These are phyloP conservation scores for Pythium insidiosum DNA, from an alignment of 352 stramenopile species.

Conservation along the genomic window DNA sequence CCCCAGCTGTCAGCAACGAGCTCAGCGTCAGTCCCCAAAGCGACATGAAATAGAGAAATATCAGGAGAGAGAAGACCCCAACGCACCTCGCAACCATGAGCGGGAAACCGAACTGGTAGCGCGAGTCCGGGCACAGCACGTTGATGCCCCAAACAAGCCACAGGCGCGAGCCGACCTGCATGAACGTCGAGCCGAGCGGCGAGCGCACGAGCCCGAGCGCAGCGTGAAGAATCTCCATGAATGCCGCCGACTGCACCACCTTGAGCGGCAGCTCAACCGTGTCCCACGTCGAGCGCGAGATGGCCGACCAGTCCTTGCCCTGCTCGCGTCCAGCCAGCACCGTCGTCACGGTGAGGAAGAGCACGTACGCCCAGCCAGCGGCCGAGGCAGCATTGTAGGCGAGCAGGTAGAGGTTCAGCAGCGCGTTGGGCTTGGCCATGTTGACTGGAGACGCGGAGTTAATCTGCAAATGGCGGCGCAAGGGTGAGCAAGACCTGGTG, in stretches of 20 bases:
- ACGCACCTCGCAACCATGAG: constrained; percentile 88
- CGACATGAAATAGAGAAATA: too few species aligned
- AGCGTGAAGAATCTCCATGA: constrained; percentile 96
- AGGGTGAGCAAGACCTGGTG: not conserved
- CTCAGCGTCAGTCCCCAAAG: too few species aligned
- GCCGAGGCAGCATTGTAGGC: constrained; percentile 65
- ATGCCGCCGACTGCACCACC: constrained; percentile 90
- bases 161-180: constrained; percentile 90
- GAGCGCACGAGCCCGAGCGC: constrained; percentile 93
- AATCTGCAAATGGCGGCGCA: not conserved
- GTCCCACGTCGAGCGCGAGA: constrained; percentile 46
- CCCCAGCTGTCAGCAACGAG: too few species aligned
- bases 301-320: constrained; percentile 40
- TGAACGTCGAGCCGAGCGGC: constrained; percentile 88
- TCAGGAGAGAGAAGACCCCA: too few species aligned
- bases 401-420: constrained; percentile 67
- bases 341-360: constrained; percentile 50
- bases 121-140: constrained; percentile 66
- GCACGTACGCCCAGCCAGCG: constrained; percentile 63
- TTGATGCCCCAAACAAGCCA: constrained; percentile 94
- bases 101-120: constrained; percentile 79
- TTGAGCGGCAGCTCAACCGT: constrained; percentile 52
- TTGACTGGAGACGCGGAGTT: not conserved
- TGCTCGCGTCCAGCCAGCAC: constrained; percentile 30
- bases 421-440: constrained; percentile 65